Base-by-base conservation (phyloP, 768 basidiomycete genomes). In the Guyanaporus albipodus region DNA sequence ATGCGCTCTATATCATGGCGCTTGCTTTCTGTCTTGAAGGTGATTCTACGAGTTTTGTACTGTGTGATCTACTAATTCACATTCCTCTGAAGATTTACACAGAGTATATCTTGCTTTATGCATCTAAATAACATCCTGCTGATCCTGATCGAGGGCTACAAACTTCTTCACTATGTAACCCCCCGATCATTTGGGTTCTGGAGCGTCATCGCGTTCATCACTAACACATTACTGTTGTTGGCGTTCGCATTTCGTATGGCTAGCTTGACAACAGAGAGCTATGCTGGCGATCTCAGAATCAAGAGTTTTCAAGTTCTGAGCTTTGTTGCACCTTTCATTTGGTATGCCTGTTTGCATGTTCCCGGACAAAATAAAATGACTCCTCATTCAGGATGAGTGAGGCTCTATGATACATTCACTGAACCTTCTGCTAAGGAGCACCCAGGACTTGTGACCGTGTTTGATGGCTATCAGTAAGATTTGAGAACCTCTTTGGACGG, bases 261-360 rank as follows among this genome's bases (percentile, higher is more conserved):
- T 5, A 82, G 91, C 21, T 55, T 86, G 6, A 60, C 63, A 4
- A 51, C 64, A 4, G 69, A 58, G 4, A 67, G 74, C 50, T 47
- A 66, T 42, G 66, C 69, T 17, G 58, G 61, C 21, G 53, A 59
- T 42, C 56, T 80, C 49, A 74, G 75, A 43, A 53, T 91, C 14
- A 73, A 65, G 48, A 94, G 92, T 64, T 97, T 96, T 69, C 91
- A 94, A 60, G 76, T 91, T 23, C 70, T 96, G 31, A 90, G 89
- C 70, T 91, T 85, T 65, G 91, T 87, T 6, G 79, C 90, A 2
- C 91, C 91, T 1, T 76, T 95, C 40, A 85, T 94, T 36, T 95
- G 91, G 92, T 88, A 54, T 43, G 83, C 66, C 17, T 48, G 18
- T 49, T 22, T 19, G 5, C 34, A 11, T 38, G 6, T 18, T 34